Base-by-base conservation (phyloP, 805 yeast genomes). In the Metschnikowia noctiluminum region DNA sequence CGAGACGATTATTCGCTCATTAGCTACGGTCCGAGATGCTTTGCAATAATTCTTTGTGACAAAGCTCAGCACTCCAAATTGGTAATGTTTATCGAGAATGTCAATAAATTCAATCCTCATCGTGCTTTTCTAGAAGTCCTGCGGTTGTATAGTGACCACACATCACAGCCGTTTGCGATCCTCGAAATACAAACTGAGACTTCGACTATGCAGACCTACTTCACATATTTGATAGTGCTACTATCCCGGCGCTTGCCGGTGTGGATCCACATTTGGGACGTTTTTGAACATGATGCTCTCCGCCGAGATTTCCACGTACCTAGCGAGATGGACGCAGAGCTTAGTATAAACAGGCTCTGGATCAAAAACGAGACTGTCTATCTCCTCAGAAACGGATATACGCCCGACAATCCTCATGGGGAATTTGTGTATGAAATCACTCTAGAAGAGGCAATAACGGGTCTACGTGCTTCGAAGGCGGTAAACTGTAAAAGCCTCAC, bases 221-320 rank as follows among this genome's bases (percentile, higher is more conserved):
- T 53, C 47, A 51, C 49, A 8, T 49, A 28, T 34, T 40, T 51
- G 28, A 43, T 51, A 42, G 45, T 48, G 53, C 15, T 8, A 1
- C 38, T 52, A 30, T 48, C 55, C 1, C 26, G 27, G 9, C 11
- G 30, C 3, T 27, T 10, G 10, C 28, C 36, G 13, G 44, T 39
- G 8, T 53, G 52, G 53, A 43, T 50, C 14, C 56, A 53, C 30
- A 21, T 53, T 3, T 51, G 56, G 55, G 56, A 53, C 30, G 51
- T 55, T 11, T 13, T 45, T 27, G 53, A 53, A 36, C 55, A 53
- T 36, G 56, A 53, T 28, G 54, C 50, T 9, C 38, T 53, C 12
- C 55, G 56, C n/a, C 45, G 56, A n/a, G 56, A 53, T 38, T 53
- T 53, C 26, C 21, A 13, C 12, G 48, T 45, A 1, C 56, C 56